Percentiles rank a stretch among this genome's conserved stretches.
Evolutionary conservation across 495 filamentous ascomycete genomes (phyloP).

Genomic region (Penicillium egyptiacum): DNA sequence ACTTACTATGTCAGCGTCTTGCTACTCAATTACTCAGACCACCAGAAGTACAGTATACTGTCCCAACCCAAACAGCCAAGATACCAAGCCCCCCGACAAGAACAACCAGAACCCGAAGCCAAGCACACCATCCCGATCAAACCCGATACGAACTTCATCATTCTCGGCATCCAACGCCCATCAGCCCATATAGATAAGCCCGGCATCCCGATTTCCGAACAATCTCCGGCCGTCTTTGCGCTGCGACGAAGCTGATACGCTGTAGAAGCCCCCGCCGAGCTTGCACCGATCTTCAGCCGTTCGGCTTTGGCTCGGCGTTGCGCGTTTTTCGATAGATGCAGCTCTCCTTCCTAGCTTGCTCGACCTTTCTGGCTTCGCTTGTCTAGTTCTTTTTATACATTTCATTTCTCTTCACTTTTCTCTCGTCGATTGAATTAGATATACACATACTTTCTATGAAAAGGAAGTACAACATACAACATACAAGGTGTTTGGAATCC

Average conservation of each 20-base stretch:
- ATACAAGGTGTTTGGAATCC: background rate
- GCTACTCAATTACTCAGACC: background rate
- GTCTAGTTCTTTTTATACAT: background rate
- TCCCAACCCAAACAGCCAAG: background rate
- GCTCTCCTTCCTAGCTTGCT: background rate
- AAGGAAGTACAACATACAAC: background rate
- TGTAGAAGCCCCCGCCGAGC: slow-evolving; percentile 5
- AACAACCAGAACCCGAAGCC: background rate
- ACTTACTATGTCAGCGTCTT: background rate
- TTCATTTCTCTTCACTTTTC: background rate
- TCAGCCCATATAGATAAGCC: background rate
- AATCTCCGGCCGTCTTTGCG: background rate
- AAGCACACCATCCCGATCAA: slow-evolving; percentile 4
- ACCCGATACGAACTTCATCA: background rate
- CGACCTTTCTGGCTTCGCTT: background rate
- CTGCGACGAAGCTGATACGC: background rate
- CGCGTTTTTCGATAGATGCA: background rate
- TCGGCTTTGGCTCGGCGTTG: slow-evolving; percentile 8
- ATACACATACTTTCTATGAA: background rate
- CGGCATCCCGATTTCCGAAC: slow-evolving; percentile 7
- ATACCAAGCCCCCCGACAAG: background rate
- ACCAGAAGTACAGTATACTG: background rate
- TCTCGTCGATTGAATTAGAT: background rate
- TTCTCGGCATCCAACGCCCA: background rate
- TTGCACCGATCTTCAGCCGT: slow-evolving; percentile 11